Conservation (phyloP, 2,329 filamentous ascomycete genomes). For the Fusarium incarnatum region DNA sequence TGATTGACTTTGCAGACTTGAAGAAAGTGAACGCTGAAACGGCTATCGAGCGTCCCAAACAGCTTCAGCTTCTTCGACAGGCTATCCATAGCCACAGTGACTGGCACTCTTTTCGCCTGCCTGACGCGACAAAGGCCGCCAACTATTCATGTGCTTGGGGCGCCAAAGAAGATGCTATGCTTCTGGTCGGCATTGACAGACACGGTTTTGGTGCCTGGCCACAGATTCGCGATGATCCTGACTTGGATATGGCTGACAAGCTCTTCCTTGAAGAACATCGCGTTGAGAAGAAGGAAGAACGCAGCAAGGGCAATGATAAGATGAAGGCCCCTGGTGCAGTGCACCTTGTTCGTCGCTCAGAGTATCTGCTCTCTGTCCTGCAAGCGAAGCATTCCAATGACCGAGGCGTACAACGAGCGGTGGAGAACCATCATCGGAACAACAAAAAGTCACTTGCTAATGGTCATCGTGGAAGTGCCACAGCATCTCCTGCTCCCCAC, state of each 20-base stretch:
- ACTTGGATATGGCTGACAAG: slow-evolving; percentile 87
- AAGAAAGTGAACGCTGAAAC: slow-evolving; percentile 97
- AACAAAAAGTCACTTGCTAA: slow-evolving; percentile 80
- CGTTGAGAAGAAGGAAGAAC: slow-evolving; percentile 97
- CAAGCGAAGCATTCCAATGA: slow-evolving; percentile 86
- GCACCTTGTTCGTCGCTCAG: slow-evolving; percentile 91
- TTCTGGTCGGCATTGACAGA: slow-evolving; percentile 90
- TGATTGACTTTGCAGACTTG: slow-evolving; percentile 93
- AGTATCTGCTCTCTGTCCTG: slow-evolving; percentile 94
- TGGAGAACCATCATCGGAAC: slow-evolving; percentile 94
- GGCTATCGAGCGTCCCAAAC: slow-evolving; percentile 88
- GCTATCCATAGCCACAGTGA: slow-evolving; percentile 76
- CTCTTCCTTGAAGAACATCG: slow-evolving; percentile 97
- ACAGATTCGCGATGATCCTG: slow-evolving; percentile 90
- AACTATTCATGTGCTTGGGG: slow-evolving; percentile 95
- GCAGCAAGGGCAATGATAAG: slow-evolving; percentile 79
- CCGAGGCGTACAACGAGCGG: slow-evolving; percentile 77
- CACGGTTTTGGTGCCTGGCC: slow-evolving; percentile 97
- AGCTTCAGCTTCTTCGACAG: slow-evolving; percentile 85
- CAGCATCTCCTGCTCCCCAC: slow-evolving; percentile 77
- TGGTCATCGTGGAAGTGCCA: slow-evolving; percentile 72
- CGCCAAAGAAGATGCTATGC: slow-evolving; percentile 94
- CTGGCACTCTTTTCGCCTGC: slow-evolving; percentile 83
- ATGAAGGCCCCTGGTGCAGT: slow-evolving; percentile 97
- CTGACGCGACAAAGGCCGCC: slow-evolving; percentile 91